A percentile compares a stretch with the other conserved stretches of the same genome.
These are phyloP conservation scores for Plasmodium cynomolgi DNA, from an alignment of 169 alveolate species.

Conservation along the genomic window DNA sequence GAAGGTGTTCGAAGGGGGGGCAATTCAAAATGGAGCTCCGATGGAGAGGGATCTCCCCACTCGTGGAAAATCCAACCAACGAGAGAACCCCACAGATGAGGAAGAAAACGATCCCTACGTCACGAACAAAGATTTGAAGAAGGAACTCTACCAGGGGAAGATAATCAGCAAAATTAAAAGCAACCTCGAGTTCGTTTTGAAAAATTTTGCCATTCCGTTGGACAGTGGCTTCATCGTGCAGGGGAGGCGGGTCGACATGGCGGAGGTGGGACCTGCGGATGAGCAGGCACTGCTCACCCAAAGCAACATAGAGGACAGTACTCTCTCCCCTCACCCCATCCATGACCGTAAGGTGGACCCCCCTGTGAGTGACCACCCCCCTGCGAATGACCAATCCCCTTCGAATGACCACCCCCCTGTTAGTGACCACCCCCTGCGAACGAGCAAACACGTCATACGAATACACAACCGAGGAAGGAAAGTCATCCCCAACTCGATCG, in stretches of 20 bases:
- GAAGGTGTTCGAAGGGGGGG: constrained; percentile 5
- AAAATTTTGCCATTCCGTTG: constrained; percentile 51
- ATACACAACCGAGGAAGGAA: constrained; percentile 11
- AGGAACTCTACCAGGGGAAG: constrained; percentile 15
- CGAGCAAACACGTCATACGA: not conserved
- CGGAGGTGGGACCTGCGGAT: not conserved
- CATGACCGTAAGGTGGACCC: not conserved
- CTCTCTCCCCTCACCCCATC: not conserved
- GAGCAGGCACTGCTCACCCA: not conserved
- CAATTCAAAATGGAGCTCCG: not conserved
- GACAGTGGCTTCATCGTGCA: not conserved
- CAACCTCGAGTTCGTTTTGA: constrained; percentile 40
- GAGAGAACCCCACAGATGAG: not conserved
- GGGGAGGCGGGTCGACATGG: constrained; percentile 6
- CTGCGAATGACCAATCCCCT: not conserved
- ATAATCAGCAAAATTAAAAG: constrained; percentile 27
- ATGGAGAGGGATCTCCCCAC: not conserved
- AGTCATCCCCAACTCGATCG: not conserved
- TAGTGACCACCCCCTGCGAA: not conserved
- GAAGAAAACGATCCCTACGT: not conserved
- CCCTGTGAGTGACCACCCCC: not conserved
- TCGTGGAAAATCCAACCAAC: not conserved
- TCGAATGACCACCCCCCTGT: not conserved
- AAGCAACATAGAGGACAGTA: not conserved
- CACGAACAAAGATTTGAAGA: constrained; percentile 34